phyloP scores from a whole-genome alignment of 106 monocot genomes.

The Chionographis japonica region DNA sequence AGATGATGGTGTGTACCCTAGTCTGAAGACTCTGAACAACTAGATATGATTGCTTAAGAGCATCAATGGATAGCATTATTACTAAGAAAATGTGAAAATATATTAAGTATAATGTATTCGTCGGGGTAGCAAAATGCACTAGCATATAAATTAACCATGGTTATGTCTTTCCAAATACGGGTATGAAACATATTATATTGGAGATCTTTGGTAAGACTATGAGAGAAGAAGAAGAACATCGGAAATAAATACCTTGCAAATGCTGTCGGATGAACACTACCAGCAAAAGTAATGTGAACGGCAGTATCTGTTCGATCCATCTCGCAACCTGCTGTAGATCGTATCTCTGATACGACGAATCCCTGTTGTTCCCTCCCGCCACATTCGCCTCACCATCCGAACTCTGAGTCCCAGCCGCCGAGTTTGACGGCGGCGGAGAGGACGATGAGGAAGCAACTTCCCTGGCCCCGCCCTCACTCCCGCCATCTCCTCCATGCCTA shows the following conservation, averaged over 20 bases:
- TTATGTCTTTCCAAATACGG: no score
- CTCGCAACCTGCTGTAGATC: slow-evolving; percentile 91
- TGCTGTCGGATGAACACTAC: slow-evolving; percentile 96
- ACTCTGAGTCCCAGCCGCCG: slow-evolving; percentile 8
- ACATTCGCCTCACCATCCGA: slow-evolving; percentile 22
- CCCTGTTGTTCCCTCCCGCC: slow-evolving; percentile 35
- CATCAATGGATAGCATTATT: no score
- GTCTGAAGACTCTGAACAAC: no score
- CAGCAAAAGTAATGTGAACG: slow-evolving; percentile 83
- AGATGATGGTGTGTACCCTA: no score
- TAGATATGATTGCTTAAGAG: no score
- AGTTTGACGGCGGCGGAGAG: slow-evolving; percentile 6
- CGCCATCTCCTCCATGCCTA: slow-evolving; percentile 12
- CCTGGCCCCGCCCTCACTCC: slow-evolving; percentile 10
- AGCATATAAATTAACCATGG: no score
- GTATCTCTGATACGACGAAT: slow-evolving; percentile 73
- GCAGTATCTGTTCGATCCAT: slow-evolving; percentile 95
- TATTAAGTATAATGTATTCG: no score
- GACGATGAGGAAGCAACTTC: slow-evolving; percentile 7
- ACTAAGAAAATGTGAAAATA: no score
- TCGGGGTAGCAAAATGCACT: no score
- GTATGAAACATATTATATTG: no score
- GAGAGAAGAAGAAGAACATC: neutral
- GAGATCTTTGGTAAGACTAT: neutral
- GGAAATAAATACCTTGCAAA: slow-evolving; percentile 65